Conservation (phyloP, 306 rosid species). For the Rosa lucieae region DNA sequence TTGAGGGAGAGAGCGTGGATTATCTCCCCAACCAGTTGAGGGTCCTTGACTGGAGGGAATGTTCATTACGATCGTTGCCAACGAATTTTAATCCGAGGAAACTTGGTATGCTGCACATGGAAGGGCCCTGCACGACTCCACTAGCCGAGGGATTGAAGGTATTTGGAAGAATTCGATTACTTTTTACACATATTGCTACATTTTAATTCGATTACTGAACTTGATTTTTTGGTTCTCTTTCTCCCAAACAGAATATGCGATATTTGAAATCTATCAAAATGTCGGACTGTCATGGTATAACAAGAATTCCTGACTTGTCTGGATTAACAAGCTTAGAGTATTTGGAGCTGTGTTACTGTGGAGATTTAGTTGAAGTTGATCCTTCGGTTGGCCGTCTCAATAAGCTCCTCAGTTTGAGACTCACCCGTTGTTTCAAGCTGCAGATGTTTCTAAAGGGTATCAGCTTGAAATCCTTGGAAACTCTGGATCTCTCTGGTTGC, state of each 20-base stretch:
- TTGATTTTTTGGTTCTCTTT: background rate
- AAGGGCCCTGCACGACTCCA: background rate
- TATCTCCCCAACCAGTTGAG: background rate
- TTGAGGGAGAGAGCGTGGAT: background rate
- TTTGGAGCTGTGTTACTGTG: accelerated
- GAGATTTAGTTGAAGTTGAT: background rate
- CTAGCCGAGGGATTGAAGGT: background rate
- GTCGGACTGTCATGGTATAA: background rate
- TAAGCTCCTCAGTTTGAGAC: background rate
- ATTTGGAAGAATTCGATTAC: too few relatives aligned
- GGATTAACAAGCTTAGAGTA: background rate
- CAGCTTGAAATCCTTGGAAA: background rate
- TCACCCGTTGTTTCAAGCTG: accelerated
- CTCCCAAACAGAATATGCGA: background rate
- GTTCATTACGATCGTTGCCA: background rate
- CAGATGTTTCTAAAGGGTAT: background rate
- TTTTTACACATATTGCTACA: too few relatives aligned
- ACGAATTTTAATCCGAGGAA: background rate
- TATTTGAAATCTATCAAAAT: background rate
- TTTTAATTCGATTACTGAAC: background rate
- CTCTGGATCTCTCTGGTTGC: background rate
- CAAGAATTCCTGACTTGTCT: background rate
- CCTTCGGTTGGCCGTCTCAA: background rate
- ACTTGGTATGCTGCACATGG: background rate
- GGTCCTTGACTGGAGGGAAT: background rate